These are phyloP conservation scores for Coemansia sp. DNA, from an alignment of 192 early-diverging fungal genomes.

Conservation along the genomic window DNA sequence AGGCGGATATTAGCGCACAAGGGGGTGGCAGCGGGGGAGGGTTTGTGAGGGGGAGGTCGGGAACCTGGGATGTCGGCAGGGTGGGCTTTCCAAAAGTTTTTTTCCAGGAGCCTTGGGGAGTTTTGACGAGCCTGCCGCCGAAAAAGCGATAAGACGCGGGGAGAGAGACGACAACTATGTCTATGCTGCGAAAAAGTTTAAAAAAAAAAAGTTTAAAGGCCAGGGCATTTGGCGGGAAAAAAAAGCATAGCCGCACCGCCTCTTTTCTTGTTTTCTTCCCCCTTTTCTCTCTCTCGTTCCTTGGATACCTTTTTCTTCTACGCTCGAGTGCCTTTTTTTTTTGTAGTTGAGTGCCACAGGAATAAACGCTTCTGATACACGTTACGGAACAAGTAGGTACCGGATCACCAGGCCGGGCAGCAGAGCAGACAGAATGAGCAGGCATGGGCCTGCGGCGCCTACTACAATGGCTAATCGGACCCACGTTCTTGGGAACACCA, in stretches of 20 bases:
- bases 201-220: conserved; percentile 28
- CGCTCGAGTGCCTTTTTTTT: too few relatives aligned
- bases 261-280: conserved; percentile 3
- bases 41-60: conserved; percentile 1
- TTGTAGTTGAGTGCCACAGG: too few relatives aligned
- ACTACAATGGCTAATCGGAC: conserved; percentile 9
- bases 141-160: too few relatives aligned
- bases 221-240: conserved; percentile 1
- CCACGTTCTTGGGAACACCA: conserved; percentile 2
- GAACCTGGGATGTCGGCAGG: conserved; percentile 1
- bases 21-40: background rate
- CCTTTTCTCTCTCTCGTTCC: background rate
- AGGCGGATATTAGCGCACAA: conserved; percentile 12
- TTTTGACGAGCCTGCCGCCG: background rate
- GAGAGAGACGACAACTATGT: background rate
- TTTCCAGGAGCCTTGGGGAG: conserved; percentile 1
- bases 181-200: background rate
- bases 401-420: too few relatives aligned
- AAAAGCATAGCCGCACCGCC: conserved; percentile 6
- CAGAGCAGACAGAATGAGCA: too few relatives aligned
- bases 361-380: too few relatives aligned
- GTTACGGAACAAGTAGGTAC: too few relatives aligned
- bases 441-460: background rate
- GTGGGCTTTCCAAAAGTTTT: conserved; percentile 1
- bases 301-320: background rate